Evolutionary conservation across 192 early-diverging fungal species (phyloP).

Genomic region (Podila clonocystis): DNA sequence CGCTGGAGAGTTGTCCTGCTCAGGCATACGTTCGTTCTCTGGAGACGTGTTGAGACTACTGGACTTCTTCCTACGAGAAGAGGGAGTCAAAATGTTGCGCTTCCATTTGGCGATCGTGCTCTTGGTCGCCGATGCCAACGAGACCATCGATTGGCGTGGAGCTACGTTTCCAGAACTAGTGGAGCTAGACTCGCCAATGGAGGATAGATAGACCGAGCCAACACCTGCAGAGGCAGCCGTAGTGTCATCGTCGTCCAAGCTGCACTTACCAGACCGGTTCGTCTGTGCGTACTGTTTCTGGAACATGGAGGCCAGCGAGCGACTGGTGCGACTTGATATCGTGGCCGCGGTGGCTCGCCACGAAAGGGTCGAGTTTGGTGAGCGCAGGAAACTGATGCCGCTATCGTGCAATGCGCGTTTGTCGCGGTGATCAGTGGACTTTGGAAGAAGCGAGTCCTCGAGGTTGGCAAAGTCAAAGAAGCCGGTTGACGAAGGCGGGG

Average conservation of each 20-base stretch:
- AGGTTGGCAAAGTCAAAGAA: not conserved
- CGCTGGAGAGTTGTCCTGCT: too few species aligned
- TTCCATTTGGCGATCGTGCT: slow-evolving; percentile 12
- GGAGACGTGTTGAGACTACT: too few species aligned
- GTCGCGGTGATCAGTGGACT: not conserved
- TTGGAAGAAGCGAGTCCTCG: not conserved
- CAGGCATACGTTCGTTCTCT: too few species aligned
- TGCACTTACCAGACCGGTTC: too few species aligned
- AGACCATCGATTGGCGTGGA: not conserved
- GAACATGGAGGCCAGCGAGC: not conserved
- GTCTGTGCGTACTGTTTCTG: not conserved
- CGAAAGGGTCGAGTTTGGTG: not conserved
- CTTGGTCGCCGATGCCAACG: not conserved
- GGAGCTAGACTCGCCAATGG: too few species aligned
- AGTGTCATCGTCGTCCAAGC: too few species aligned
- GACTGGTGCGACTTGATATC: not conserved
- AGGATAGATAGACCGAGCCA: too few species aligned
- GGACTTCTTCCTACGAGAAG: not conserved
- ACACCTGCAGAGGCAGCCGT: too few species aligned
- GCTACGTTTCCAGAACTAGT: too few species aligned
- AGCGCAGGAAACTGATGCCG: not conserved
- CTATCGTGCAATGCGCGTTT: not conserved
- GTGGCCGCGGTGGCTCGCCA: not conserved
- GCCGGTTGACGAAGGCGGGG: not conserved
- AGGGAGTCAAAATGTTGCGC: not conserved